A percentile compares a stretch with the other conserved stretches of the same genome.
Evolutionary conservation across 257 asterid genomes (phyloP).

Genomic region (Jacaranda copaia): DNA sequence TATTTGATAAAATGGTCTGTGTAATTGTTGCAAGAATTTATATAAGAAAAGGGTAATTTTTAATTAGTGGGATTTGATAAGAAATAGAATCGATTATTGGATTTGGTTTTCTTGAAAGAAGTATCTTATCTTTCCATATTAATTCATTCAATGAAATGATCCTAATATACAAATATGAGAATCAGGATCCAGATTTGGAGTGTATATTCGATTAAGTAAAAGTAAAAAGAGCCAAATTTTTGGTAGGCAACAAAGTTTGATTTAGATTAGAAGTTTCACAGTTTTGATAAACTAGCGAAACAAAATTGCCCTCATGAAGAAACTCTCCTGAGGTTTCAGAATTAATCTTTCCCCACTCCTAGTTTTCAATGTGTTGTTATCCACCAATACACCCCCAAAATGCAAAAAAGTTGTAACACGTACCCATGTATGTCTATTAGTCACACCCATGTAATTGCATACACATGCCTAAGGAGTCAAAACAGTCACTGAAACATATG

Average conservation of each 20-base stretch:
- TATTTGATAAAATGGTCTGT: conserved; percentile 3
- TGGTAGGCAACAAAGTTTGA: background rate
- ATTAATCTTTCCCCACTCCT: too few species aligned
- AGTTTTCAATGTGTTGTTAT: too few species aligned
- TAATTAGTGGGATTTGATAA: too few species aligned
- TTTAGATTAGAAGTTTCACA: too few species aligned
- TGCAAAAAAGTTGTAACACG: background rate
- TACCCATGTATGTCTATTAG: too few species aligned
- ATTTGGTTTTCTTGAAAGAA: background rate
- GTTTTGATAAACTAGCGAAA: too few species aligned
- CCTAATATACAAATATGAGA: background rate
- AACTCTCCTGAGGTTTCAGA: too few species aligned
- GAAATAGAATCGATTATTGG: background rate
- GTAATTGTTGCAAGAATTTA: conserved; percentile 6
- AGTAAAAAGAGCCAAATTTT: conserved; percentile 6
- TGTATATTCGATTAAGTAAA: background rate
- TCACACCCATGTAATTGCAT: background rate
- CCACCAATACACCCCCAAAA: background rate
- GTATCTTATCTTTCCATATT: background rate
- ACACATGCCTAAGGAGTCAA: background rate
- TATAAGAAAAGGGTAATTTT: background rate
- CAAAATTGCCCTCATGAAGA: too few species aligned
- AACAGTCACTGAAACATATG: background rate
- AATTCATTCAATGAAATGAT: background rate
- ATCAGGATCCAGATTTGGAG: background rate